These are phyloP conservation scores for Fusarium miscanthi DNA, from an alignment of 2,329 filamentous ascomycete genomes.

Conservation along the genomic window DNA sequence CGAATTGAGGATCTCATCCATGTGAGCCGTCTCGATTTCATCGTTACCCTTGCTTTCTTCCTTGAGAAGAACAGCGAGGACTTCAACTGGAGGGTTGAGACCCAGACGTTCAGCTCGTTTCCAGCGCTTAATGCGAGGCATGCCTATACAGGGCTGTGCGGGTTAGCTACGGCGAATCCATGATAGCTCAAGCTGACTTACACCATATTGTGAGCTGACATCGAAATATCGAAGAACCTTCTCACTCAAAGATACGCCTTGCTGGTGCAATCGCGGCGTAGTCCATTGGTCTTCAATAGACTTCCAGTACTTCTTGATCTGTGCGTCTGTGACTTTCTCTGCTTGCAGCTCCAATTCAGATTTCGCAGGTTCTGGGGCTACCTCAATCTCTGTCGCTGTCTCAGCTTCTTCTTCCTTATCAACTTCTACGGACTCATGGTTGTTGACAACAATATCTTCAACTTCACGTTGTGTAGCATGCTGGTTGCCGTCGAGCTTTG, in stretches of 20 bases:
- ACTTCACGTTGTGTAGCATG: conserved; percentile 31
- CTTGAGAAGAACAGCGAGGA: conserved; percentile 83
- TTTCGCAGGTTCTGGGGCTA: conserved; percentile 53
- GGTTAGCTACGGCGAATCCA: not conserved
- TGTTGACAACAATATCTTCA: conserved; percentile 30
- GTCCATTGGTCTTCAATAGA: conserved; percentile 75
- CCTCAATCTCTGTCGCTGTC: conserved; percentile 24
- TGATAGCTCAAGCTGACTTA: conserved; percentile 63
- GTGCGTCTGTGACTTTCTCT: conserved; percentile 71
- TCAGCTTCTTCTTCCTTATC: conserved; percentile 38
- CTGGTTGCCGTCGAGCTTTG: conserved; percentile 49
- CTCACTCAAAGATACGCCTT: conserved; percentile 77
- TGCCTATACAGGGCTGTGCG: conserved; percentile 82
- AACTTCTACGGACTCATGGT: conserved; percentile 35
- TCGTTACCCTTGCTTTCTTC: conserved; percentile 69
- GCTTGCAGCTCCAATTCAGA: conserved; percentile 68
- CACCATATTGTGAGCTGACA: conserved; percentile 89
- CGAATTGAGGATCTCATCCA: conserved; percentile 74
- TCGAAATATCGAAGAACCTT: conserved; percentile 94
- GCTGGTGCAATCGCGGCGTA: conserved; percentile 81
- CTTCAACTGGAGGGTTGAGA: conserved; percentile 89
- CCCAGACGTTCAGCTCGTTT: conserved; percentile 84
- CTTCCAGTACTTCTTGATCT: conserved; percentile 83
- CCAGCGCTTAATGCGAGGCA: conserved; percentile 85
- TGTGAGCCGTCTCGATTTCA: conserved; percentile 74